A percentile compares a stretch with the other conserved stretches of the same genome.
These are phyloP conservation scores for Geranium rotundifolium DNA, from an alignment of 345 rosid genomes.

Conservation along the genomic window DNA sequence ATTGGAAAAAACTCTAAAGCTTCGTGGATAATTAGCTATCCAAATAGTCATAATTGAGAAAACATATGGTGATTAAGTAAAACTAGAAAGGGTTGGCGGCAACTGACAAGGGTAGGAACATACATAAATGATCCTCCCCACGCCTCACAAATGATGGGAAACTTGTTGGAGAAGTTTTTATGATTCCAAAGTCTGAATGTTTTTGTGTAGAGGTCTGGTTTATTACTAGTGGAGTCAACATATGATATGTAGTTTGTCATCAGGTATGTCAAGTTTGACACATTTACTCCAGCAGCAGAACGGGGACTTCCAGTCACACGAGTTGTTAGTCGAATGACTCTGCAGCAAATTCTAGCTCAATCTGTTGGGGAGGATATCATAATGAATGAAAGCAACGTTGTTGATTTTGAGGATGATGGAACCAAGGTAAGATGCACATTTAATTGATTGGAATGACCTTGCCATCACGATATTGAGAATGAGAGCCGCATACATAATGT, in stretches of 20 bases:
- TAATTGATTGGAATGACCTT: slow-evolving; percentile 3
- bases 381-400: slow-evolving; percentile 70
- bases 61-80: too few species aligned
- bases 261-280: slow-evolving; percentile 91
- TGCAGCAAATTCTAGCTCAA: slow-evolving; percentile 68
- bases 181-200: not conserved
- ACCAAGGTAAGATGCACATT: slow-evolving; percentile 39
- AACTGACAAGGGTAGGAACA: too few species aligned
- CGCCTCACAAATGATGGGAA: too few species aligned
- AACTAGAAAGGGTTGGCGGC: too few species aligned
- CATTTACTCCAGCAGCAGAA: slow-evolving; percentile 88
- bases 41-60: too few species aligned
- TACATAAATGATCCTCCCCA: too few species aligned
- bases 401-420: slow-evolving; percentile 69
- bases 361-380: slow-evolving; percentile 80
- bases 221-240: slow-evolving; percentile 7
- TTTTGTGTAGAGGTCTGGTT: not conserved
- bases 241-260: slow-evolving; percentile 14
- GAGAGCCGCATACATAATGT: not conserved
- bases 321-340: slow-evolving; percentile 79
- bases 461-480: not conserved
- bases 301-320: slow-evolving; percentile 85
- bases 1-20: too few species aligned
- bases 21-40: too few species aligned
- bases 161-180: too few species aligned